Base-by-base conservation (phyloP, 2,329 filamentous ascomycete species). In the Xylaria digitata region DNA sequence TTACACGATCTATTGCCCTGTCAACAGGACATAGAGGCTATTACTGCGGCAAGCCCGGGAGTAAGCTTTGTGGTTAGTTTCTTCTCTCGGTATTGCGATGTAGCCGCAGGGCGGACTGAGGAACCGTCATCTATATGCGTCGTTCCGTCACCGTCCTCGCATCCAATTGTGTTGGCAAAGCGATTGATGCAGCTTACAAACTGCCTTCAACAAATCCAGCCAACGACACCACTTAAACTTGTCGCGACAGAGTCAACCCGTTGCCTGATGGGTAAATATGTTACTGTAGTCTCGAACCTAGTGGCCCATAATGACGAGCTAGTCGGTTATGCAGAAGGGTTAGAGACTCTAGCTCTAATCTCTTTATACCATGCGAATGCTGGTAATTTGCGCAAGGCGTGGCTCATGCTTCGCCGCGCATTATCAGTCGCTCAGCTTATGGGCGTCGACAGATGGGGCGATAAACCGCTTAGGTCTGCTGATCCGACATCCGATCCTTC, bases 351-450 rank as follows among this genome's bases (percentile, higher is more conserved):
- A 0, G 72, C 83, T 23, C 74, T 89, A 0, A 78, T 85, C 43
- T 79, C 80, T 19, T 74, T 84, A 59, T 86, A 83, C 70, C 83
- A 87, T 59, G 78, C 80, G 43, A 86, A 87, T 63, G 80, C 79
- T 0, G 87, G 87, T 0, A 86, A 86, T 50, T 76, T 87, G 1
- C 82, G 85, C 23, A 84, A 84, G 50, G 79, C 85, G 2, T 89
- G 86, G 86, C 74, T 89, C 23, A 80, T 78, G 6, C 80, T 80
- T 23, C 82, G 86, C 0, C 79, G 84, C 5, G 83, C 84, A 4
- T 75, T 88, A 40, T 81, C 79, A 52, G 77, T 87, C 42, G 84
- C 81, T 0, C 85, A 86, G 71, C 80, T 85, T 34, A 82, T 87
- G 77, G 83, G 84, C 3, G 76, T 84, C 15, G 80, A 84, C 65